phyloP scores from a whole-genome alignment of 805 yeast genomes.

The Pichia sporocuriosa region DNA sequence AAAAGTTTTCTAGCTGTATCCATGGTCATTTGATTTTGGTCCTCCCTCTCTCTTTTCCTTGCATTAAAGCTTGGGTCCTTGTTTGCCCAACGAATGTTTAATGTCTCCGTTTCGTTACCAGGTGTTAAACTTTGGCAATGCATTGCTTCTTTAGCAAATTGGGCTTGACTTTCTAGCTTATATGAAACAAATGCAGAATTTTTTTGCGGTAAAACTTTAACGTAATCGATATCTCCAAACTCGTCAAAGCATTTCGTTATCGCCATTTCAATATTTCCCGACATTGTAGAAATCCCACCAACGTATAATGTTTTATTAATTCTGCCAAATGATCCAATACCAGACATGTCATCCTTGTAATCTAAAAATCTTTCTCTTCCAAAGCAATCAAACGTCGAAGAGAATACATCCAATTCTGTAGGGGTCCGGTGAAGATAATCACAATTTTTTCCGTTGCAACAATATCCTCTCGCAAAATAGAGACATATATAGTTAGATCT shows the following conservation, averaged over 20 bases:
- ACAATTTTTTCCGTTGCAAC: conserved; percentile 73
- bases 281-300: conserved; percentile 45
- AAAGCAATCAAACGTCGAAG: conserved; percentile 77
- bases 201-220: conserved; percentile 53
- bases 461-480: conserved; percentile 84
- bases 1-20: conserved; percentile 44
- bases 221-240: conserved; percentile 69
- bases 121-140: conserved; percentile 58
- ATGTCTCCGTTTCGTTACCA: conserved; percentile 46
- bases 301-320: conserved; percentile 73
- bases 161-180: conserved; percentile 66
- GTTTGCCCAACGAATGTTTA: conserved; percentile 80
- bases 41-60: conserved; percentile 40
- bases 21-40: conserved; percentile 46
- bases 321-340: conserved; percentile 73
- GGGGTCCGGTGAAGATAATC: conserved; percentile 77
- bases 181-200: conserved; percentile 77
- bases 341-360: conserved; percentile 89
- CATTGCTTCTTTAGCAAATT: conserved; percentile 95
- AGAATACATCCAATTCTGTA: conserved; percentile 44
- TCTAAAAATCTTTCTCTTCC: conserved; percentile 82
- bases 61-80: conserved; percentile 79
- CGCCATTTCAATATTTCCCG: conserved; percentile 29
- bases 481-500: conserved; percentile 54
- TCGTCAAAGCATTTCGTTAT: conserved; percentile 50